Evolutionary conservation across 1,139 yeast genomes (phyloP).

Genomic region (Suhomyces maxii): DNA sequence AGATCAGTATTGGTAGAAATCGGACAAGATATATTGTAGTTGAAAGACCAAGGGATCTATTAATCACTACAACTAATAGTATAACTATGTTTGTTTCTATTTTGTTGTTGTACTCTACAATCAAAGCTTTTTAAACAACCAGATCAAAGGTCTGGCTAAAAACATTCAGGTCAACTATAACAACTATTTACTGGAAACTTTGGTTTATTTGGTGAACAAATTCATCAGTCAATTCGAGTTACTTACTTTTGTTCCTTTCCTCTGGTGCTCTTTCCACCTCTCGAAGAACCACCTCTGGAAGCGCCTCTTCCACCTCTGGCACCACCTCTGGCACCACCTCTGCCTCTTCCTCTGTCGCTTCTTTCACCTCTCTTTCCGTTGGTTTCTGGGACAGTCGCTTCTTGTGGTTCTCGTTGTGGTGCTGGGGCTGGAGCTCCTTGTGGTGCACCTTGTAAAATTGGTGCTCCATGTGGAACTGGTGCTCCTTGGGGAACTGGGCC

Average conservation of each 20-base stretch:
- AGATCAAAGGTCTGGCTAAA: too few species aligned
- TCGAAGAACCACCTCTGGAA: conserved; percentile 1
- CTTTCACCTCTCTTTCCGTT: conserved; percentile 13
- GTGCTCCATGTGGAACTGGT: conserved; percentile 26
- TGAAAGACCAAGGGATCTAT: too few species aligned
- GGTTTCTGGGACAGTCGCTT: neutral
- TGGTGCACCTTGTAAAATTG: conserved; percentile 11
- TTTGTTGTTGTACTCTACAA: too few species aligned
- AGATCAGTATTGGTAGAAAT: neutral
- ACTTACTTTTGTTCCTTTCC: neutral
- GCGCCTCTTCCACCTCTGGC: conserved; percentile 29
- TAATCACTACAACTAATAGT: too few species aligned
- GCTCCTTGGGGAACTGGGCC: conserved; percentile 26
- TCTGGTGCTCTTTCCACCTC: conserved; percentile 7
- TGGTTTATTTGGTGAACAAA: too few species aligned
- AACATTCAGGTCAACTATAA: too few species aligned
- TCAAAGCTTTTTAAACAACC: too few species aligned
- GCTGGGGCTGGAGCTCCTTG: neutral
- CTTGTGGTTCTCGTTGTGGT: conserved; percentile 9
- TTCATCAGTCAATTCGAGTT: neutral
- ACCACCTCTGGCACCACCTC: conserved; percentile 26
- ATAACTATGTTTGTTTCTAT: too few species aligned
- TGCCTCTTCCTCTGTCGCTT: conserved; percentile 25
- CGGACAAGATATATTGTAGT: too few species aligned
- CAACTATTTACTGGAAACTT: too few species aligned